phyloP scores from a whole-genome alignment of 495 filamentous ascomycete genomes.

The Penicillium samsonianum region DNA sequence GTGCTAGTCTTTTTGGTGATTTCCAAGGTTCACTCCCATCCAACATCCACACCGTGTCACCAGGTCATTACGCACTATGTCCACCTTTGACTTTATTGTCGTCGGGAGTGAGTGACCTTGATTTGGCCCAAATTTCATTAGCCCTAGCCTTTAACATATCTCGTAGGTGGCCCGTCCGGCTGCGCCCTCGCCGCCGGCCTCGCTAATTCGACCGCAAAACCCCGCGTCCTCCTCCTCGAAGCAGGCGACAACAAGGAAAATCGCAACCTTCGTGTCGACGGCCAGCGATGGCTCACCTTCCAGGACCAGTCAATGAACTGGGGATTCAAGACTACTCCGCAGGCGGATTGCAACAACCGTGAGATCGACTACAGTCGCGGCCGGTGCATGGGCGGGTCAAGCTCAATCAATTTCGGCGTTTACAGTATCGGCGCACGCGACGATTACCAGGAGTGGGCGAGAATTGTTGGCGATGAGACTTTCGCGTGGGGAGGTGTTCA shows the following conservation, averaged over 20 bases:
- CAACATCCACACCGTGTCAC: neutral
- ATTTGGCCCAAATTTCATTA: neutral
- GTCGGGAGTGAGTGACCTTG: conserved; percentile 48
- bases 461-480: conserved; percentile 32
- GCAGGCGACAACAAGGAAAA: conserved; percentile 53
- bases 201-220: conserved; percentile 42
- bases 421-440: conserved; percentile 54
- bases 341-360: conserved; percentile 45
- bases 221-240: conserved; percentile 54
- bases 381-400: conserved; percentile 58
- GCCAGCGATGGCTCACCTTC: conserved; percentile 50
- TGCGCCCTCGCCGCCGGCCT: conserved; percentile 46
- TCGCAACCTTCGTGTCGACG: conserved; percentile 44
- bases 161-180: conserved; percentile 53
- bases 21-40: neutral
- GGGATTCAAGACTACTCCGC: conserved; percentile 56
- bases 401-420: conserved; percentile 60
- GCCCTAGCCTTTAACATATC: neutral
- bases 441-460: conserved; percentile 59
- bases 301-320: conserved; percentile 51
- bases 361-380: conserved; percentile 57
- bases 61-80: conserved; percentile 6
- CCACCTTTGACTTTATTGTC: conserved; percentile 51
- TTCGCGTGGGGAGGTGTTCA: conserved; percentile 50
- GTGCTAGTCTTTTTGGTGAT: neutral